Evolutionary conservation across 371 early-diverging fungal species (phyloP).

Genomic region (Mycotypha africana): DNA sequence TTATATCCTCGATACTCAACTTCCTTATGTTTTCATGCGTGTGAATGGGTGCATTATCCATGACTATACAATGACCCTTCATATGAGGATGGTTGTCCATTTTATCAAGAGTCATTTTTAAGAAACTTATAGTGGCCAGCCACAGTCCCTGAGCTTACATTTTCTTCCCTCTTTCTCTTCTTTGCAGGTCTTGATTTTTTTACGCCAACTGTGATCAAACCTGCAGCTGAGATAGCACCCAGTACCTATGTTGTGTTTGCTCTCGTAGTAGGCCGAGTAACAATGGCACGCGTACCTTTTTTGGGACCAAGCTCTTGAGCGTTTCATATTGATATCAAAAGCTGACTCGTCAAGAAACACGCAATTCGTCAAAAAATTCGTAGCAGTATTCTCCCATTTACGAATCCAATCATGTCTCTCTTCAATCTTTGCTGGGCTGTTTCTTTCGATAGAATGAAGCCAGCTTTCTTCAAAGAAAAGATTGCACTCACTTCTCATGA

Average conservation of each 20-base stretch:
- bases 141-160: not conserved
- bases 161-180: conserved; percentile 8
- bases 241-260: conserved; percentile 12
- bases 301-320: not conserved
- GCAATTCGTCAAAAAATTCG: not conserved
- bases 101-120: not conserved
- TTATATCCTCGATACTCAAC: conserved; percentile 16
- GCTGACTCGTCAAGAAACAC: not conserved
- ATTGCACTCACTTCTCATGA: not conserved
- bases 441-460: not conserved
- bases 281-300: conserved; percentile 1
- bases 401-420: not conserved
- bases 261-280: conserved; percentile 12
- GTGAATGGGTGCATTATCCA: conserved; percentile 5
- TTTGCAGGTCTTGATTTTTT: conserved; percentile 13
- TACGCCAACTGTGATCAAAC: conserved; percentile 8
- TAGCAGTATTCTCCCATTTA: not conserved
- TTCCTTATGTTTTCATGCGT: conserved; percentile 16
- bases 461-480: not conserved
- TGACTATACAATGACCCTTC: not conserved
- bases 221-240: conserved; percentile 9
- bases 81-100: not conserved
- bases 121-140: not conserved
- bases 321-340: not conserved
- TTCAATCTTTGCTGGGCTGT: not conserved